Evolutionary conservation across 768 basidiomycete species (phyloP).

Genomic region (Lentinula sp.): DNA sequence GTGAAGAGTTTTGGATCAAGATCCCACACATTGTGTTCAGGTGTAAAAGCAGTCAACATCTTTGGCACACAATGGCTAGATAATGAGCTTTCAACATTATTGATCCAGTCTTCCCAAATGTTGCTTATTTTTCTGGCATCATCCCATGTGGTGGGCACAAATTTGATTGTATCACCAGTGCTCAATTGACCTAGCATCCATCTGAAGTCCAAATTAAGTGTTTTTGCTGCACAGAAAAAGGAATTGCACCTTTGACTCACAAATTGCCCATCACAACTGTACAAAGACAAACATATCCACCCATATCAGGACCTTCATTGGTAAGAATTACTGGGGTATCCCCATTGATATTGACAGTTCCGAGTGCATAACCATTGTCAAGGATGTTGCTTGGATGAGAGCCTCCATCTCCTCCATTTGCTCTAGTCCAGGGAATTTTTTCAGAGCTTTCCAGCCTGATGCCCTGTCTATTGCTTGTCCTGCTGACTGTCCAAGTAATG

Average conservation of each 20-base stretch:
- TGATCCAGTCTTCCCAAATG: neutral
- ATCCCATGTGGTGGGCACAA: conserved; percentile 42
- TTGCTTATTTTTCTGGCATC: conserved; percentile 24
- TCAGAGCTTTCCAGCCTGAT: conserved; percentile 43
- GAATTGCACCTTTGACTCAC: conserved; percentile 23
- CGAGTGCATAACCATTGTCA: conserved; percentile 52
- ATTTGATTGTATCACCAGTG: conserved; percentile 48
- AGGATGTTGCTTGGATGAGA: conserved; percentile 65
- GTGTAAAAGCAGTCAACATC: neutral
- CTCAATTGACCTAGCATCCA: conserved; percentile 67
- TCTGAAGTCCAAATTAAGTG: conserved; percentile 19
- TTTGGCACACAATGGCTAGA: neutral
- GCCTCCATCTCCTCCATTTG: conserved; percentile 59
- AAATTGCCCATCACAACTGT: conserved; percentile 45
- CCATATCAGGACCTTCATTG: conserved; percentile 58
- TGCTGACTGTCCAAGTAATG: conserved; percentile 46
- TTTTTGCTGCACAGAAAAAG: neutral
- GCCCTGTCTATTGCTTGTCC: conserved; percentile 58
- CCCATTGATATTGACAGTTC: conserved; percentile 57
- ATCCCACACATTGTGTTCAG: conserved; percentile 9
- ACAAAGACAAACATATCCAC: conserved; percentile 53
- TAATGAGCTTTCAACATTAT: neutral
- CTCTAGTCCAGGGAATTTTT: conserved; percentile 48
- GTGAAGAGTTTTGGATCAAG: conserved; percentile 32
- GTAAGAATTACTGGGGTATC: conserved; percentile 65